Base-by-base conservation (phyloP, 805 yeast genomes). In the Metschnikowia drakensbergensis region DNA sequence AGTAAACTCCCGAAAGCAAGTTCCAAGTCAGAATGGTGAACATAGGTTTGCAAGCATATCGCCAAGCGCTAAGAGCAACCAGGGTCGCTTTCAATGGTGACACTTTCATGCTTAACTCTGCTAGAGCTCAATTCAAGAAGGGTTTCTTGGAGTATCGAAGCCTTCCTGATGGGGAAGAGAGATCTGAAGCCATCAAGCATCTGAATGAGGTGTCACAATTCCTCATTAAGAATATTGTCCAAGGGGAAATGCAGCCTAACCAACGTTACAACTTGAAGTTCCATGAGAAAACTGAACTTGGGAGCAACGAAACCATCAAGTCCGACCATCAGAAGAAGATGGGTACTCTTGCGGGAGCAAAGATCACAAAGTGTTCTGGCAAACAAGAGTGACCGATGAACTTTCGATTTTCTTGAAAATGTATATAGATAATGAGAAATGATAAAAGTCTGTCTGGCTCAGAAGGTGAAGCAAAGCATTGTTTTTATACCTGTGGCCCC, bases 281-380 rank as follows among this genome's bases (percentile, higher is more conserved):
- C 56, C 97, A 89, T 62, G 68, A 80, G 42, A 81, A 85, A 42
- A 87, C 95, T 0, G 98, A 92, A 66, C 71, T 92, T 45, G 98
- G 97, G 17, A 96, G 90, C 62, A 92, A 92, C 64, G 96, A 90
- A 32, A 76, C 82, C 40, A 77, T 88, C 56, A 86, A 84, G 63
- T 77, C 71, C 53, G 68, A 74, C 37, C 74, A 71, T 50, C 63
- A 62, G 49, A 67, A 71, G 6, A 56, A 69, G 33, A 64, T 79
- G 64, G 76, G 78, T 23, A 69, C 77, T 26, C 70, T 74, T 58
- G 76, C 81, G 26, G 82, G 68, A 2, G 63, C 84, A 48, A 81
- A 86, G 75, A 78, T 46, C 54, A 68, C 53, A 50, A 71, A 57
- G 58, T 66, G 57, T 32, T 37, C 46, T 10, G 54, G 46, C 39